Percentiles rank a stretch among this genome's conserved stretches.
These are phyloP conservation scores for Ceriops zippeliana DNA, from an alignment of 345 rosid genomes.

Conservation along the genomic window DNA sequence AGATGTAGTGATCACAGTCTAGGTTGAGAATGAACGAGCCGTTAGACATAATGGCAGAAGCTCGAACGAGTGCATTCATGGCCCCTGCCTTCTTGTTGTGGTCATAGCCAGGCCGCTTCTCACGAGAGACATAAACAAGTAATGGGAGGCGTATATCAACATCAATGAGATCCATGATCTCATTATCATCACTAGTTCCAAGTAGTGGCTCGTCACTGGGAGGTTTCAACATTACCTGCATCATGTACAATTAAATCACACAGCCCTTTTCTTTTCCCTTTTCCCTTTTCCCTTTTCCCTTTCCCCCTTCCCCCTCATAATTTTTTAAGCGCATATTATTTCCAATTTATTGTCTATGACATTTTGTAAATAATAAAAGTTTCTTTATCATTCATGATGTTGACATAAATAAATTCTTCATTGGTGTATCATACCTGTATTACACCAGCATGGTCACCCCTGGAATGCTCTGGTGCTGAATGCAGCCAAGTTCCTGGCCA, in stretches of 20 bases:
- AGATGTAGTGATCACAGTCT: conserved; percentile 95
- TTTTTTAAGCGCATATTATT: not conserved
- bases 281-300: not conserved
- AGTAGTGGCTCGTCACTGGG: conserved; percentile 88
- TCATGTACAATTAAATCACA: conserved; percentile 6
- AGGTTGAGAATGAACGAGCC: conserved; percentile 97
- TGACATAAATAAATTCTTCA: not conserved
- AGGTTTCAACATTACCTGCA: conserved; percentile 95
- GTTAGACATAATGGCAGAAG: conserved; percentile 96
- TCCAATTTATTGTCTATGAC: too few species aligned
- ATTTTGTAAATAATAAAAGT: too few species aligned
- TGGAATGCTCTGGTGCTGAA: conserved; percentile 27
- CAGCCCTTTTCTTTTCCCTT: not conserved
- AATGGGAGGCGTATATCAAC: conserved; percentile 94
- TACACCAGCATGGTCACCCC: conserved; percentile 34
- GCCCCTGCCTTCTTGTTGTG: conserved; percentile 99
- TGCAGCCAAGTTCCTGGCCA: conserved; percentile 36
- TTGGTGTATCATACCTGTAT: conserved; percentile 22
- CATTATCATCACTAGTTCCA: conserved; percentile 59
- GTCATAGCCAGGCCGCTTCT: conserved; percentile 97
- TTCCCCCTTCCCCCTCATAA: too few species aligned
- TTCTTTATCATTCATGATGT: too few species aligned
- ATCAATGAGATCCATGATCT: conserved; percentile 64
- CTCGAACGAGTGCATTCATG: conserved; percentile 96
- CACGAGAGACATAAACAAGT: conserved; percentile 95